Evolutionary conservation across 495 filamentous ascomycete genomes (phyloP).

Genomic region (Lichenothelia convexa): DNA sequence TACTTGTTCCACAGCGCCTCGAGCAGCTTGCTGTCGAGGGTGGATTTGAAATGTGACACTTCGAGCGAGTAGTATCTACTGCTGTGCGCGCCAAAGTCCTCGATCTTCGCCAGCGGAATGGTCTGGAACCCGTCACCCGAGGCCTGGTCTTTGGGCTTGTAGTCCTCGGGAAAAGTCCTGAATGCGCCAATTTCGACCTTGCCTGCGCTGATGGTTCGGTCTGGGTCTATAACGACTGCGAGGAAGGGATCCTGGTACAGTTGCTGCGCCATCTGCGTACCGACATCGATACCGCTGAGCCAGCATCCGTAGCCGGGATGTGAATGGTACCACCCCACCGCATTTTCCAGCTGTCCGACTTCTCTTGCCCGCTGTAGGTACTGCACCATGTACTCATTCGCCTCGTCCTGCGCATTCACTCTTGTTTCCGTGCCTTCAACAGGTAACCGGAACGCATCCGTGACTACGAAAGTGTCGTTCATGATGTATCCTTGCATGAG

Average conservation of each 20-base stretch:
- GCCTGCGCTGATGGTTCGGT: constrained; percentile 83
- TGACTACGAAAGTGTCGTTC: constrained; percentile 72
- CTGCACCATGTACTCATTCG: constrained; percentile 89
- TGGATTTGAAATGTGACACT: constrained; percentile 82
- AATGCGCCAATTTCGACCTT: constrained; percentile 98
- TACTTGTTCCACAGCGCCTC: constrained; percentile 97
- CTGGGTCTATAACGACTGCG: constrained; percentile 92
- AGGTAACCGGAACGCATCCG: constrained; percentile 82
- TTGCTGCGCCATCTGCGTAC: constrained; percentile 73
- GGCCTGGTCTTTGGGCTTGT: constrained; percentile 28
- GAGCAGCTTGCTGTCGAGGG: constrained; percentile 67
- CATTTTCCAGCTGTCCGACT: constrained; percentile 63
- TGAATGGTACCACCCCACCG: constrained; percentile 94
- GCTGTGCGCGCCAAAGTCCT: constrained; percentile 89
- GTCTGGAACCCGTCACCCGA: constrained; percentile 37
- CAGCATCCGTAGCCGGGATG: constrained; percentile 98
- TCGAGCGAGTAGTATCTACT: constrained; percentile 80
- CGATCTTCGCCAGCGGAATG: constrained; percentile 78
- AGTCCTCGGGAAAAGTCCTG: constrained; percentile 66
- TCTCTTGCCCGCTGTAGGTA: constrained; percentile 63
- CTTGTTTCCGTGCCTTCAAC: constrained; percentile 96
- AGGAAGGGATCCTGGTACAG: constrained; percentile 71
- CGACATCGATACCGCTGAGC: constrained; percentile 90
- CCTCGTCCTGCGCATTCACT: constrained; percentile 87
- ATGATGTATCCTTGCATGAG: constrained; percentile 93